phyloP scores from a whole-genome alignment of 2,329 filamentous ascomycete genomes.

The Botrytis deweyae region DNA sequence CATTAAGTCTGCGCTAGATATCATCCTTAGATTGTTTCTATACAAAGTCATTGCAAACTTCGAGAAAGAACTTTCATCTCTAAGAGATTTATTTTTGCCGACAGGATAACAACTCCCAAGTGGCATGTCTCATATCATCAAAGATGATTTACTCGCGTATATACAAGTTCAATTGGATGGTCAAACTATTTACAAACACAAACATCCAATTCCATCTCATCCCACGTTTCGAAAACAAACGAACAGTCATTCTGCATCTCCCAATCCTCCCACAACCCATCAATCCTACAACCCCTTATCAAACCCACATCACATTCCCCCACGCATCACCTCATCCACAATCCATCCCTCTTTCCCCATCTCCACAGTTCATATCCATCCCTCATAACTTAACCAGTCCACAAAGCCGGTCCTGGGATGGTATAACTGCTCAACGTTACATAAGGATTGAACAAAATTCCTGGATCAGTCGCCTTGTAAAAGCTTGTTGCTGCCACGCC shows the following conservation, averaged over 20 bases:
- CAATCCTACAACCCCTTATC: accelerated
- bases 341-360: too few species aligned
- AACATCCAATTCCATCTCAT: background rate
- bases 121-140: background rate
- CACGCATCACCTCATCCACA: too few species aligned
- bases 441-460: constrained; percentile 45
- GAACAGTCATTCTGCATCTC: too few species aligned
- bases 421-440: constrained; percentile 34
- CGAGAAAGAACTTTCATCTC: too few species aligned
- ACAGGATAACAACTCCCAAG: background rate
- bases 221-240: background rate
- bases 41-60: too few species aligned
- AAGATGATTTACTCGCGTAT: background rate
- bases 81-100: too few species aligned
- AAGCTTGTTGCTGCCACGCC: constrained; percentile 42
- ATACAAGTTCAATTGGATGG: background rate
- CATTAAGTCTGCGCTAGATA: too few species aligned
- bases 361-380: background rate
- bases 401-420: constrained; percentile 9
- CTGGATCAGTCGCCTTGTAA: constrained; percentile 45
- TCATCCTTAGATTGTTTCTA: accelerated
- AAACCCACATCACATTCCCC: accelerated
- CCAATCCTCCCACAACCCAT: background rate
- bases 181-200: background rate
- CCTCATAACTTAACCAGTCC: background rate